Base-by-base conservation (phyloP, 176 grass and related monocot species). In the Musa itinerans region DNA sequence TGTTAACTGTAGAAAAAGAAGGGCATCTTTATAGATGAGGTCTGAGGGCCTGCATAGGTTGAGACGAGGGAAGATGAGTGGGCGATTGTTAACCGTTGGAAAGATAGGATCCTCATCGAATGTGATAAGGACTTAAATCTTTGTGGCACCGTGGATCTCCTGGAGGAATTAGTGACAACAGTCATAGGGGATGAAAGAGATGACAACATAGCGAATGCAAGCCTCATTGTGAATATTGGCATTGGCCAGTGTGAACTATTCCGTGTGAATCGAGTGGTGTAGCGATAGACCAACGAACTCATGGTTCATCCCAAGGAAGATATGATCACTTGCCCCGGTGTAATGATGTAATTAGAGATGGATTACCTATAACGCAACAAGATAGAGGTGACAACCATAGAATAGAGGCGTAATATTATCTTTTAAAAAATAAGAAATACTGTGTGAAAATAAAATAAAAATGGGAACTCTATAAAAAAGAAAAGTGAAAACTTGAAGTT, bases 161-260 rank as follows among this genome's bases (percentile, higher is more conserved):
- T 96, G 89, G 13, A 96, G 76, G 81, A 96, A 96, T 85, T 96
- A 89, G 67, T 89, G 81, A 83, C 89, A 96, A 82, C 90, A 89
- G 70, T 85, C 93, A 74, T 87, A 96, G 15, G 93, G 93, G 84
- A 90, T 87, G 76, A 85, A 85, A 11, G 93, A 96, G 65, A 96
- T 89, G 53, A 89, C 89, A 77, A 92, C 77, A 83, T 80, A 88
- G 58, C 78, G 85, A 1, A 96, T 86, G 65, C 57, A 79, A 19
- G 49, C 0, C 81, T 96, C 89, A 21, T 87, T 87, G 24, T 85
- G 85, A 15, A 87, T 85, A 0, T 85, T 83, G 7, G 85, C 83
- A 81, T 96, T 92, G 53, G 85, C 52, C 52, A 92, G 63, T 1
- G 90, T 82, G 81, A 92, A 96, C 54, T 96, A 87, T 77, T 96